phyloP scores from a whole-genome alignment of 208 protist species.

The Eutreptiella sp. region DNA sequence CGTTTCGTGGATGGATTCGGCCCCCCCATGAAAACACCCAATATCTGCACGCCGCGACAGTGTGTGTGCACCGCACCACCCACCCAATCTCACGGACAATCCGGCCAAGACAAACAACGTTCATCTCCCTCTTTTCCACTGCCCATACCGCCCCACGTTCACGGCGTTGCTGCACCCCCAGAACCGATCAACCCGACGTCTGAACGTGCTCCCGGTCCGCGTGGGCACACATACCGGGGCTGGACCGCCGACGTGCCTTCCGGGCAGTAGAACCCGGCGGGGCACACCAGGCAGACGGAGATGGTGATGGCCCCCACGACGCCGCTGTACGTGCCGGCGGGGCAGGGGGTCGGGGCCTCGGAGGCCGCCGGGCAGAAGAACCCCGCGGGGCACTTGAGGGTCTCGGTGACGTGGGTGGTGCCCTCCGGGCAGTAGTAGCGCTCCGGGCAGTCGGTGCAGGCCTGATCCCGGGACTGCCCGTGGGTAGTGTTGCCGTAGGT shows the following conservation, averaged over 20 bases:
- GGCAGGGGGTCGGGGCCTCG: constrained; percentile 10
- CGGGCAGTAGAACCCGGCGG: constrained; percentile 4
- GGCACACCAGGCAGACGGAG: background rate
- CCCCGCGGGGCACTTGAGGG: constrained; percentile 30
- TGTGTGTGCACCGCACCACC: too few species aligned
- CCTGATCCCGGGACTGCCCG: constrained; percentile 20
- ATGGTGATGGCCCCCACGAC: constrained; percentile 3
- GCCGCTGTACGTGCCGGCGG: constrained; percentile 22
- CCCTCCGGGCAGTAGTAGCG: constrained; percentile 37
- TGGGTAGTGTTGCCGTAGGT: constrained; percentile 30
- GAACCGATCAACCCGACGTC: constrained; percentile 16
- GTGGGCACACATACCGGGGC: too few species aligned
- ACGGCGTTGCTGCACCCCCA: too few species aligned
- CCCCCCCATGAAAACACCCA: too few species aligned
- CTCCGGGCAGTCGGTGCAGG: constrained; percentile 26
- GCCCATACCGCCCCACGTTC: too few species aligned
- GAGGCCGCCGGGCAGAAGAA: constrained; percentile 31
- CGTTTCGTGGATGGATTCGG: too few species aligned
- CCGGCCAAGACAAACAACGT: too few species aligned
- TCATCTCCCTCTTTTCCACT: too few species aligned
- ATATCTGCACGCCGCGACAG: too few species aligned
- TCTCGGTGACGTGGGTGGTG: constrained; percentile 13
- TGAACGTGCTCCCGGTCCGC: too few species aligned
- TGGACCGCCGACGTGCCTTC: constrained; percentile 1
- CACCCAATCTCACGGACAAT: too few species aligned